A percentile compares a stretch with the other conserved stretches of the same genome.
These are phyloP conservation scores for Raphanus hybrid DNA, from an alignment of 441 rosid genomes.

Conservation along the genomic window DNA sequence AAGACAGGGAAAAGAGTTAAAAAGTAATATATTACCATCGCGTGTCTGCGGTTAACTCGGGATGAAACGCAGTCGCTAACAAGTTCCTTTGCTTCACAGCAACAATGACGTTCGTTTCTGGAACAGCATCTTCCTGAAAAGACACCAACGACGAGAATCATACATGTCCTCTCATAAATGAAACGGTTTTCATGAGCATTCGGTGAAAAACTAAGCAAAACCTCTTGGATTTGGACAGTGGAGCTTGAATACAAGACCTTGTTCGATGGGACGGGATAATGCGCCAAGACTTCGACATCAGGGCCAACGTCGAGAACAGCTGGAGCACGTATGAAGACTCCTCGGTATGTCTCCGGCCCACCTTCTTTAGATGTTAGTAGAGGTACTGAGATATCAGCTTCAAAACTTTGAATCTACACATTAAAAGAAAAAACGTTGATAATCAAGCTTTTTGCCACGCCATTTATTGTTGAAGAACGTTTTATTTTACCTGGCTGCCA, in stretches of 20 bases:
- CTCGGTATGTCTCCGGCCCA: conserved; percentile 82
- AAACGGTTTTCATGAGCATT: conserved; percentile 10
- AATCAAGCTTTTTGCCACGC: not conserved
- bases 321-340: conserved; percentile 94
- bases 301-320: conserved; percentile 87
- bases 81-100: conserved; percentile 85
- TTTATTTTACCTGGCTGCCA: conserved; percentile 81
- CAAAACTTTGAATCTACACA: conserved; percentile 90
- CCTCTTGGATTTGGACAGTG: conserved; percentile 81
- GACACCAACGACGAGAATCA: not conserved
- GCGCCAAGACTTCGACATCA: conserved; percentile 84
- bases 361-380: conserved; percentile 80
- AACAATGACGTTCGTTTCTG: conserved; percentile 77
- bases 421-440: not conserved
- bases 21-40: conserved; percentile 64
- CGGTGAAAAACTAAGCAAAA: conserved; percentile 11
- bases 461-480: not conserved
- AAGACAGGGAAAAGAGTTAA: not conserved
- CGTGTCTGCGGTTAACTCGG: conserved; percentile 88
- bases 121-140: conserved; percentile 62
- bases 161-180: not conserved
- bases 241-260: conserved; percentile 75
- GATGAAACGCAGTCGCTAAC: conserved; percentile 93
- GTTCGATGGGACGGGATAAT: conserved; percentile 65
- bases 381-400: conserved; percentile 82